A percentile compares a stretch with the other conserved stretches of the same genome.
Conservation (phyloP, 2,329 filamentous ascomycete genomes). For the Colletotrichum orbiculare region DNA sequence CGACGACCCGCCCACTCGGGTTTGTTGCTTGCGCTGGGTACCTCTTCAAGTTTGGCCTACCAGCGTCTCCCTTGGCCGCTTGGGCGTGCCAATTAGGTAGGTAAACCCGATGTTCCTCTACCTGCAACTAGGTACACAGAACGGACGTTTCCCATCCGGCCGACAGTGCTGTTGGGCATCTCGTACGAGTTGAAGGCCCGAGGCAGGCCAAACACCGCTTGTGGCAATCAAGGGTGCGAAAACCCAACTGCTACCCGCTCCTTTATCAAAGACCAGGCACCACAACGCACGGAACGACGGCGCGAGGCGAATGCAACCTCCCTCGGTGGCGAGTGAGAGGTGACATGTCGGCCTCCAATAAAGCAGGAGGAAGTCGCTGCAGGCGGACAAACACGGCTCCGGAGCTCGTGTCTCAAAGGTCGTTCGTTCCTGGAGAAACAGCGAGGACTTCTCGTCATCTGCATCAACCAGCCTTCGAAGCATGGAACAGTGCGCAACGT, state of each 20-base stretch:
- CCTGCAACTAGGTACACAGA: no score
- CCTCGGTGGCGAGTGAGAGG: conserved; percentile 22
- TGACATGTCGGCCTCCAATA: conserved; percentile 28
- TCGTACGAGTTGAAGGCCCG: no score
- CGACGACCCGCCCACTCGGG: conserved; percentile 11
- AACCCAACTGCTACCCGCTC: not conserved
- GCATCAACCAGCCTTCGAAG: conserved; percentile 21
- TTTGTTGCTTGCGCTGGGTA: conserved; percentile 17
- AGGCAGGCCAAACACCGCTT: no score
- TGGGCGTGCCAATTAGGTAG: no score
- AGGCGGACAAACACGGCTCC: conserved; percentile 6
- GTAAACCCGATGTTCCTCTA: no score
- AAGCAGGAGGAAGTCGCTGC: conserved; percentile 18
- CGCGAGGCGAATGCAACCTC: conserved; percentile 14
- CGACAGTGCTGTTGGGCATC: no score
- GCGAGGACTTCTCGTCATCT: conserved; percentile 21
- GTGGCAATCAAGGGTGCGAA: no score
- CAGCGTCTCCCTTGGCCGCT: not conserved
- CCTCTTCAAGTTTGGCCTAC: not conserved
- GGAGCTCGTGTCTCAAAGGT: not conserved
- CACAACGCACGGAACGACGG: not conserved
- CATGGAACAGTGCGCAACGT: conserved; percentile 24
- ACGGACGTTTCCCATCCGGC: no score
- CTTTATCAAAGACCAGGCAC: conserved; percentile 22
- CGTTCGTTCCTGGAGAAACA: conserved; percentile 24